Base-by-base conservation (phyloP, 306 rosid genomes). In the Senna tora region DNA sequence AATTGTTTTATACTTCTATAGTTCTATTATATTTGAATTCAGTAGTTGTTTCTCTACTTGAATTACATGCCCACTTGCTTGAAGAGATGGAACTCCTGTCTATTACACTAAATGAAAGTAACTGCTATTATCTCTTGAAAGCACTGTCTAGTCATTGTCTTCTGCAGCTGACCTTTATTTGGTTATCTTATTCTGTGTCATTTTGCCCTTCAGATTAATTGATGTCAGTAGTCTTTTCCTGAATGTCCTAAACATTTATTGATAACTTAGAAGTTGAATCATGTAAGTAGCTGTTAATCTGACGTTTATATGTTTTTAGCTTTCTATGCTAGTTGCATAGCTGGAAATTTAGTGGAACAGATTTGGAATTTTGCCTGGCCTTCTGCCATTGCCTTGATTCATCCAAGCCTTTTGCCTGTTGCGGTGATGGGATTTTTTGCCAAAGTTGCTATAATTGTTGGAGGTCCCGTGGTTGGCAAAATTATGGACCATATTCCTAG, bases 281-380 rank as follows among this genome's bases (percentile, higher is more conserved):
- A 14, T 81, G 17, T 65, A 60, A 66, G 65, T 49, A 38, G 32
- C 77, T 80, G 73, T 76, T 84, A 76, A 86, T 73, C 61, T 49
- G 58, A 73, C 56, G 67, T 50, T 49, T 65, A 46, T 45, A 21
- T 78, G 15, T 68, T 86, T 87, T 79, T 96, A 95, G 99, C 93
- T 85, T 79, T 95, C 59, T 95, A 95, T 79, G 91, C 88, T 63
- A 84, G 92, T 64, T 95, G 99, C 73, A 68, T 91, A 17, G 90
- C 93, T 83, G 96, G 96, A 51, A 95, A 95, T 84, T 72, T 88
- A 45, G 99, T 95, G 65, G 99, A 95, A 79, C 99, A 95, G 72
- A 87, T 92, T 78, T 95, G 99, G 99, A 89, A 80, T 85, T 95
- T 95, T 52, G 96, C 99, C 65, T 95, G 97, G 99, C 99, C 99